Conservation (phyloP, 2,329 filamentous ascomycete genomes). For the Daldinia sp. region DNA sequence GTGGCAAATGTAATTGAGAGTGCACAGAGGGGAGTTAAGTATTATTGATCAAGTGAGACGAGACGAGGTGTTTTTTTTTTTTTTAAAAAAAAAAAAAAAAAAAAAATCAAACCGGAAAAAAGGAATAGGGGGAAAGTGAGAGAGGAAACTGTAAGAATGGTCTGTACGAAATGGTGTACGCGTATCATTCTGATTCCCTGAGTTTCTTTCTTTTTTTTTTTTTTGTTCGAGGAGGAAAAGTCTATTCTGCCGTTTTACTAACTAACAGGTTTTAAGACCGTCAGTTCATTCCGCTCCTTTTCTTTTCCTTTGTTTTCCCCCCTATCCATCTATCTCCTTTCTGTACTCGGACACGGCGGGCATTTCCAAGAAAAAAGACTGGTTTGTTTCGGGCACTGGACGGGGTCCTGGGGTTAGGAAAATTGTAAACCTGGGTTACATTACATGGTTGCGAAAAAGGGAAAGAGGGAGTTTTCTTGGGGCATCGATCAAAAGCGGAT, state of each 20-base stretch:
- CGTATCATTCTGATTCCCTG: background rate
- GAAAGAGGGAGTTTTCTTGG: background rate
- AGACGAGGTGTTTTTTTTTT: no score
- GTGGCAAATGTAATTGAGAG: conserved; percentile 46
- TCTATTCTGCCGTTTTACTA: background rate
- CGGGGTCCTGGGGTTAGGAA: background rate
- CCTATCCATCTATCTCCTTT: background rate
- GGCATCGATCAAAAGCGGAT: background rate
- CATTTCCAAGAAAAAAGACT: background rate
- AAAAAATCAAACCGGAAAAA: no score
- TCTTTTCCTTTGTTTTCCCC: background rate
- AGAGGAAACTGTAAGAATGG: background rate
- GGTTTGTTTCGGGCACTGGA: background rate
- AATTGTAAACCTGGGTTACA: background rate
- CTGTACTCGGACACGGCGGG: background rate
- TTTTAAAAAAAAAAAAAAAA: no score
- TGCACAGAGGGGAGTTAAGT: conserved; percentile 39
- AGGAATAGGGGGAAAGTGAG: background rate
- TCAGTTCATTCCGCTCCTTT: background rate
- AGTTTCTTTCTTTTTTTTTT: conserved; percentile 9
- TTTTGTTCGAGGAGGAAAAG: conserved; percentile 2
- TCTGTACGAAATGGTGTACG: conserved; percentile 6
- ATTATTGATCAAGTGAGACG: background rate
- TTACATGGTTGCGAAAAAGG: conserved; percentile 1
- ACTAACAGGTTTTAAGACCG: background rate